phyloP scores from a whole-genome alignment of 192 early-diverging fungal genomes.

The Pilaira anomala region DNA sequence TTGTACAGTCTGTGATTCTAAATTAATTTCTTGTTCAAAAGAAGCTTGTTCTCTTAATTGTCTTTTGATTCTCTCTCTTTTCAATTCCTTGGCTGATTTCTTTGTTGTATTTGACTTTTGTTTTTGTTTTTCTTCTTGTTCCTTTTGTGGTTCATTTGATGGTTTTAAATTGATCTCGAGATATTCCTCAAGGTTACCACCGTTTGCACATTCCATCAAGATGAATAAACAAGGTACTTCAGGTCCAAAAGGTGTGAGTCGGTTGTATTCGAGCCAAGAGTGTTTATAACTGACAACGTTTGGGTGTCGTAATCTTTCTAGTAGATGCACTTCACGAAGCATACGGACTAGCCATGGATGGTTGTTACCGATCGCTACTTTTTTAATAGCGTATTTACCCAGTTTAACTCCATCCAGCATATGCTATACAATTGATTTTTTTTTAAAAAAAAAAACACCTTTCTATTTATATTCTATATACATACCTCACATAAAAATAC shows the following conservation, averaged over 20 bases:
- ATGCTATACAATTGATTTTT: conserved; percentile 37
- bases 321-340: conserved; percentile 90
- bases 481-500: conserved; percentile 81
- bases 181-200: conserved; percentile 94
- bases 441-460: no score
- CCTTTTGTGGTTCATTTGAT: background rate
- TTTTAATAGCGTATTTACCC: conserved; percentile 91
- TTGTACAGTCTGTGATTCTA: conserved; percentile 2
- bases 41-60: conserved; percentile 22
- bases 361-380: conserved; percentile 88
- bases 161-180: conserved; percentile 48
- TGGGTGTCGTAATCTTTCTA: conserved; percentile 85
- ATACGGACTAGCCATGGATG: conserved; percentile 89
- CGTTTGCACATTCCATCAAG: conserved; percentile 93
- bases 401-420: conserved; percentile 68
- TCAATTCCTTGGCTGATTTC: conserved; percentile 23
- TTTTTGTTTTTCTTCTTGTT: background rate
- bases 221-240: conserved; percentile 93
- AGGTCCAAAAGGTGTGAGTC: conserved; percentile 74
- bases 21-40: conserved; percentile 7
- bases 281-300: conserved; percentile 96
- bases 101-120: no score
- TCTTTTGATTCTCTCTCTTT: conserved; percentile 26
- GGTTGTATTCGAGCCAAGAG: conserved; percentile 88
- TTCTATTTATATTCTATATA: conserved; percentile 29